phyloP scores from a whole-genome alignment of 208 protist genomes.

The Kentomonas sorsogonicus region DNA sequence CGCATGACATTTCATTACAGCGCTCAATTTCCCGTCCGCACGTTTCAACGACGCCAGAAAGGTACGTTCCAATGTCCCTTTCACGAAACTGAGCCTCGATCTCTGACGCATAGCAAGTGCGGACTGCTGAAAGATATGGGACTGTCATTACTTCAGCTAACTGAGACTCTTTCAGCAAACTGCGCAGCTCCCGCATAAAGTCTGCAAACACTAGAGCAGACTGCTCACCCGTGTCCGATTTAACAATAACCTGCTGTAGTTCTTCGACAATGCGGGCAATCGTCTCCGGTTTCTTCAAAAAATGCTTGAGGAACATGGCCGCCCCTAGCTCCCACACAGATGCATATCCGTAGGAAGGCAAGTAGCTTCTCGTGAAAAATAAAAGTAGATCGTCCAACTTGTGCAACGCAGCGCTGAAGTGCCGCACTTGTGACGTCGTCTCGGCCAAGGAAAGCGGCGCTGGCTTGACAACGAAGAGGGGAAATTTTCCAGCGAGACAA shows the following conservation, averaged over 20 bases:
- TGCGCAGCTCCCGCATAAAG: background rate
- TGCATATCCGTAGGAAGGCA: background rate
- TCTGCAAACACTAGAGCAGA: background rate
- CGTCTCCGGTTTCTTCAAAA: background rate
- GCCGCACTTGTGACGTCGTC: no score
- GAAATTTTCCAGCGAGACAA: background rate
- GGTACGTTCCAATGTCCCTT: no score
- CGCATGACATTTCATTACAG: no score
- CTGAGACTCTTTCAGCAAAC: background rate
- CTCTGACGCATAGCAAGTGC: no score
- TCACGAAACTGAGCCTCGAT: no score
- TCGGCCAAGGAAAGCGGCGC: no score
- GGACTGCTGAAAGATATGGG: no score
- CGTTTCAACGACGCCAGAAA: no score
- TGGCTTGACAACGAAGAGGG: slow-evolving; percentile 14
- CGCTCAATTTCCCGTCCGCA: no score
- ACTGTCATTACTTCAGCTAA: slow-evolving; percentile 6
- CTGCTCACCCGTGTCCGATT: background rate
- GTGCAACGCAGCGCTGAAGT: no score
- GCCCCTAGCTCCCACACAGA: slow-evolving; percentile 11
- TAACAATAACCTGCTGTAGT: background rate
- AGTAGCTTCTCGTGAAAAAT: background rate
- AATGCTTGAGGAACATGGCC: background rate
- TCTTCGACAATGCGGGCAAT: background rate
- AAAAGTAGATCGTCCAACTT: background rate